Base-by-base conservation (phyloP, 1,139 yeast genomes). In the Hyphopichia fennica region DNA sequence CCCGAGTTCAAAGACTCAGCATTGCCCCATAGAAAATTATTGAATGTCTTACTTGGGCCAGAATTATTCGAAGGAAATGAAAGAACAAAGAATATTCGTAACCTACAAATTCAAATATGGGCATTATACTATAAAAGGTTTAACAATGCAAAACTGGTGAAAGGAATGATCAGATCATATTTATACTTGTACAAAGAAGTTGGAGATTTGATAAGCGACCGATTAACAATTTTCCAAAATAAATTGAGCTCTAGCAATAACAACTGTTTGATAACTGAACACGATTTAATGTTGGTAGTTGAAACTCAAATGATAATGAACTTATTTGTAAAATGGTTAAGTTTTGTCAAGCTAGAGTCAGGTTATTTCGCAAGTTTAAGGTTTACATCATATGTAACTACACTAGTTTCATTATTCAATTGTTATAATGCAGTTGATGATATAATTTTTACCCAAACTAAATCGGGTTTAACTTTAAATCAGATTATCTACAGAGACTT, bases 291-390 rank as follows among this genome's bases (percentile, higher is more conserved):
- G 18, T 39, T 57, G 16, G 52, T 61, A 22, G 41, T 54, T 9
- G 51, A 49, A 39, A 60, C 57, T 45, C 69, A 64, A 43, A 34
- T 52, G 7, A 41, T 53, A 2, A 42, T 55, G 25, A 43, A 52
- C 10, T 49, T 54, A 10, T 57, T 57, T 43, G 51, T 62, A 10
- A 51, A 64, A 43, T 67, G 72, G 72, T 50, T 68, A 34, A 58
- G 65, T 25, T 61, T 68, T 39, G 49, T 66, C 18, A 53, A 60
- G 34, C 50, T 66, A 17, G 73, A 69, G 47, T 42, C 53, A 1
- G 55, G 55, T 8, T 63, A 69, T 49, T 69, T 65, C 44, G 70
- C 74, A 0, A 52, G 67, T 11, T 54, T 68, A 38, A 48, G 72
- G 32, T 65, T 55, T 45, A 46, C 63, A 2, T 53, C 64, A n/a